Evolutionary conservation across 2,329 filamentous ascomycete genomes (phyloP).

Genomic region (Sclerotiophoma versabilis): DNA sequence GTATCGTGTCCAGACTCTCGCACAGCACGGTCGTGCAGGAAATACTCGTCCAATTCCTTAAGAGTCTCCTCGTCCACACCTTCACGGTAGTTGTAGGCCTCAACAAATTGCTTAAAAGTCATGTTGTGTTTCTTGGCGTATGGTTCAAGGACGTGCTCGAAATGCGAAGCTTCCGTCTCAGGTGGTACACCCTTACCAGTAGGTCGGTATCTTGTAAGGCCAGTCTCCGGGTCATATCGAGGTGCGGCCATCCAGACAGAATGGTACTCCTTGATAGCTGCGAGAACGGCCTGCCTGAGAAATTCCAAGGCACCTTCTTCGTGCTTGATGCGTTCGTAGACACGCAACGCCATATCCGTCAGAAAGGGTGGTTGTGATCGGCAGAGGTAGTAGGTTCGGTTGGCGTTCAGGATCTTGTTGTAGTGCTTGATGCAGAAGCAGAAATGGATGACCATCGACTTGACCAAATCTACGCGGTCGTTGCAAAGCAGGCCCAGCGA

Average conservation of each 20-base stretch:
- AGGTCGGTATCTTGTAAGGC: constrained; percentile 84
- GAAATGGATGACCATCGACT: constrained; percentile 95
- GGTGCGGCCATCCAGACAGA: constrained; percentile 80
- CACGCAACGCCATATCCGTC: constrained; percentile 94
- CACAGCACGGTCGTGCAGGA: constrained; percentile 93
- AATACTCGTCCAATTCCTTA: constrained; percentile 86
- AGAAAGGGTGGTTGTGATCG: constrained; percentile 96
- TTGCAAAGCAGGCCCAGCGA: constrained; percentile 87
- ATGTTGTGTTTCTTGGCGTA: constrained; percentile 86
- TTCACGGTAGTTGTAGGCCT: constrained; percentile 81
- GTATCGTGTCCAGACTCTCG: constrained; percentile 98
- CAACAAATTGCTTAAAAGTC: constrained; percentile 82
- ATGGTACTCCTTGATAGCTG: constrained; percentile 96
- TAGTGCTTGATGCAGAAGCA: constrained; percentile 99
- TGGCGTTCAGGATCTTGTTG: constrained; percentile 97
- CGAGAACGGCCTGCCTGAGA: constrained; percentile 77
- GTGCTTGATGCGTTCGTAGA: constrained; percentile 92
- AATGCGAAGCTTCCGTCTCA: constrained; percentile 88
- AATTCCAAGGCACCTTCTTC: constrained; percentile 83
- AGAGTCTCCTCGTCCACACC: constrained; percentile 70
- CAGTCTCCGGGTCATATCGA: constrained; percentile 77
- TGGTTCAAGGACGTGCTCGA: constrained; percentile 80
- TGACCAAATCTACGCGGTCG: constrained; percentile 84
- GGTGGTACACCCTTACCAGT: constrained; percentile 86
- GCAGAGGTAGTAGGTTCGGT: constrained; percentile 91